Evolutionary conservation across 345 rosid species (phyloP).

Genomic region (Citrus medica): DNA sequence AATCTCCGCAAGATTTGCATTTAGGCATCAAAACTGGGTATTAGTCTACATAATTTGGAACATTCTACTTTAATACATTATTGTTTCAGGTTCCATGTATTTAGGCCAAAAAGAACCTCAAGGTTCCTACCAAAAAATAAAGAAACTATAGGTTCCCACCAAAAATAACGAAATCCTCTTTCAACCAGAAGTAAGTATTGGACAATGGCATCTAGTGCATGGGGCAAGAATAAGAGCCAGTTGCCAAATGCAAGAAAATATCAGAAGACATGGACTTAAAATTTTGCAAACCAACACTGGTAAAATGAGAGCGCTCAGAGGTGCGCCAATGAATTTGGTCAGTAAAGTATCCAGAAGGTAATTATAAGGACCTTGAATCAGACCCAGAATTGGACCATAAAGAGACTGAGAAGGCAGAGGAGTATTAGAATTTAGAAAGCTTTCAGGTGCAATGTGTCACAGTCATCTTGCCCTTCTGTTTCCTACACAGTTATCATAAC

Average conservation of each 20-base stretch:
- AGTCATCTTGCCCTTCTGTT: neutral
- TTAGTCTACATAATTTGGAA: neutral
- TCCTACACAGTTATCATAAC: neutral
- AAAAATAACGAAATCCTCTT: neutral
- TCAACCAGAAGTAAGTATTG: neutral
- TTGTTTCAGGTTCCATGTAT: neutral
- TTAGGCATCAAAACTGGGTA: neutral
- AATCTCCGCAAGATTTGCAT: neutral
- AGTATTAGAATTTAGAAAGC: neutral
- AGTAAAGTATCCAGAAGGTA: neutral
- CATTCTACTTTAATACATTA: neutral
- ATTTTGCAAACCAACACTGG: neutral
- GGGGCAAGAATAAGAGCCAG: neutral
- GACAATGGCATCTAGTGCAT: neutral
- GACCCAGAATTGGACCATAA: neutral
- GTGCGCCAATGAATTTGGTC: neutral
- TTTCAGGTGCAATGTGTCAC: too few relatives aligned
- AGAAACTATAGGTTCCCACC: neutral
- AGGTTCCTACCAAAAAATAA: neutral
- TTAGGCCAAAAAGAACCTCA: neutral
- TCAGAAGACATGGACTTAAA: neutral
- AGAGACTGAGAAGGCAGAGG: neutral
- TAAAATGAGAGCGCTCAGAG: neutral
- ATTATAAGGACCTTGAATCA: neutral
- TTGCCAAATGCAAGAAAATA: neutral